Evolutionary conservation across 2,329 filamentous ascomycete species (phyloP).

Genomic region (Ophiocordyceps unilateralis): DNA sequence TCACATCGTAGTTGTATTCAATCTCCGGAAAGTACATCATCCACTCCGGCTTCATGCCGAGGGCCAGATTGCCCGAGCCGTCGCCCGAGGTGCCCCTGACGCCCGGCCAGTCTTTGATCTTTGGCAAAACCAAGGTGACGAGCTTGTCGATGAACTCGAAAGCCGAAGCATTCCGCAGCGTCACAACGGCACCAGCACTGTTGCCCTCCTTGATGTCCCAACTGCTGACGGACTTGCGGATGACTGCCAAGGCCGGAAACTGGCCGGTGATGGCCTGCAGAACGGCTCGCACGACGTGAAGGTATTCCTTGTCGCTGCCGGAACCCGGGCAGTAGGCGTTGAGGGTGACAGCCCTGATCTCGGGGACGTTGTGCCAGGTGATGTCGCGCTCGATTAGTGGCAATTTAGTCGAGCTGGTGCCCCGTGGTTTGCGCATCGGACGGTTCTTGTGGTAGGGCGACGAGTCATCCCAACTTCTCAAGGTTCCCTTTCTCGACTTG

Average conservation of each 20-base stretch:
- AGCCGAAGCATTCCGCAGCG: conserved; percentile 63
- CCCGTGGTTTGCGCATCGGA: conserved; percentile 67
- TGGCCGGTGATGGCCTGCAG: conserved; percentile 74
- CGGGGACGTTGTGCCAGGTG: conserved; percentile 71
- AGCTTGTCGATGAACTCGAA: conserved; percentile 84
- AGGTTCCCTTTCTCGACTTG: conserved; percentile 37
- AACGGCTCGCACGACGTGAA: conserved; percentile 72
- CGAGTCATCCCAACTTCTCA: conserved; percentile 75
- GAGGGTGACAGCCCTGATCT: conserved; percentile 64
- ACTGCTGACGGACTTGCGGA: conserved; percentile 51
- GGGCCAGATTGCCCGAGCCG: conserved; percentile 69
- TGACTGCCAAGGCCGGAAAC: conserved; percentile 51
- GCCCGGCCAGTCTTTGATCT: conserved; percentile 91
- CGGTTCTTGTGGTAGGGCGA: conserved; percentile 92
- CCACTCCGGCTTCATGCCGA: conserved; percentile 60
- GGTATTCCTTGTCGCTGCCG: conserved; percentile 50
- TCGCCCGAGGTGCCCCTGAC: conserved; percentile 53
- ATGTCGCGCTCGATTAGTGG: conserved; percentile 56
- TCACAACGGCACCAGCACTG: conserved; percentile 58
- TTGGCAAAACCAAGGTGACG: conserved; percentile 77
- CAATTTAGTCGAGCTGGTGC: conserved; percentile 46
- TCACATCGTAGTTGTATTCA: conserved; percentile 85
- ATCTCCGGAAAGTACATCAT: conserved; percentile 84
- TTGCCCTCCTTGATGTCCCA: conserved; percentile 61
- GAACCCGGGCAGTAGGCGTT: conserved; percentile 59